Conservation (phyloP, 352 stramenopile species). For the Phytophthora boehmeriae region DNA sequence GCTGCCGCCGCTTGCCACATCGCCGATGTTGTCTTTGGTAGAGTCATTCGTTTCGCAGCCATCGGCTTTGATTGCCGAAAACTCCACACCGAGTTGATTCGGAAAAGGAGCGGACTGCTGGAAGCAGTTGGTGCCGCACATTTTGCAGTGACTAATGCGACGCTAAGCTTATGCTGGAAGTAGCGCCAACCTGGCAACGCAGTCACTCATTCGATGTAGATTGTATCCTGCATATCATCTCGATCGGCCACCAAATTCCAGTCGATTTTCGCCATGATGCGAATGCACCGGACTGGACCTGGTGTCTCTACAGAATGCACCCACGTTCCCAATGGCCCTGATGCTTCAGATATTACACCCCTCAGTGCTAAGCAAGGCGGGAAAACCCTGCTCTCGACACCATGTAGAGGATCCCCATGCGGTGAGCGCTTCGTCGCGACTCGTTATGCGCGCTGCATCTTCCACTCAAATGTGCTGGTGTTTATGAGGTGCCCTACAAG, state of each 20-base stretch:
- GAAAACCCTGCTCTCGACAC: conserved; percentile 2
- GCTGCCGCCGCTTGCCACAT: conserved; percentile 5
- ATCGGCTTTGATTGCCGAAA: not conserved
- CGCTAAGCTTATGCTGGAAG: no score
- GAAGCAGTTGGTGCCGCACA: not conserved
- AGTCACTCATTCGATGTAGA: no score
- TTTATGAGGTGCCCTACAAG: no score
- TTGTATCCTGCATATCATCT: no score
- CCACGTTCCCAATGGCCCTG: no score
- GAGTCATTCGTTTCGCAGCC: not conserved
- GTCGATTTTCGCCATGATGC: no score
- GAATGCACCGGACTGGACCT: no score
- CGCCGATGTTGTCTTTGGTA: not conserved
- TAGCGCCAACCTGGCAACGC: no score
- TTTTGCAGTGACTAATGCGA: no score
- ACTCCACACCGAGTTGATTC: not conserved
- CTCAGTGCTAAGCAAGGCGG: not conserved
- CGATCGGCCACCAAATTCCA: no score
- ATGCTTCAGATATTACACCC: no score
- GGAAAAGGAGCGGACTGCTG: not conserved
- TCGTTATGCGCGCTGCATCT: not conserved
- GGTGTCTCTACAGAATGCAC: no score
- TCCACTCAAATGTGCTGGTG: not conserved
- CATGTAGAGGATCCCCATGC: not conserved
- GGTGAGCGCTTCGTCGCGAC: not conserved